Conservation (phyloP, 1,139 yeast species). For the Petasospora rhodanensis region DNA sequence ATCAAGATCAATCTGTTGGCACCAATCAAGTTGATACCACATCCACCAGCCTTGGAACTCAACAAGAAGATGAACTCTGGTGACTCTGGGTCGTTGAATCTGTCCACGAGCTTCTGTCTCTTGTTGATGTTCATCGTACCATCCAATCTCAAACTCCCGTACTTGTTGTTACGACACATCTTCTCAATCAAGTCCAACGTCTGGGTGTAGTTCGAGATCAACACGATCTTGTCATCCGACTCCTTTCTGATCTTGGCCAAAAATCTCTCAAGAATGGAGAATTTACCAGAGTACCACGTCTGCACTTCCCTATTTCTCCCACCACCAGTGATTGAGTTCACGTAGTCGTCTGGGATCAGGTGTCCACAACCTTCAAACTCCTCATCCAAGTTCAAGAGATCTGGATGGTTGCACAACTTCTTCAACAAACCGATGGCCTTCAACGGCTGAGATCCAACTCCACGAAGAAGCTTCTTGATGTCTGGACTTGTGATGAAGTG, state of each 20-base stretch:
- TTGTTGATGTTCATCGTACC: constrained; percentile 92
- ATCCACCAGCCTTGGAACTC: constrained; percentile 98
- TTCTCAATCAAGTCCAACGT: constrained; percentile 86
- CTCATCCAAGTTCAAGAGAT: constrained; percentile 66
- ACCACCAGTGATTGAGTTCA: constrained; percentile 34
- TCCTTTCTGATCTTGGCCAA: constrained; percentile 68
- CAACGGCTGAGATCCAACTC: constrained; percentile 76
- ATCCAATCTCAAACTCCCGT: constrained; percentile 81
- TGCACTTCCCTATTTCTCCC: constrained; percentile 61
- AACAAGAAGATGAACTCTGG: constrained; percentile 82
- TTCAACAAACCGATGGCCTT: constrained; percentile 87
- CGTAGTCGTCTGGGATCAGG: constrained; percentile 73
- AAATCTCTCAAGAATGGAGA: constrained; percentile 61
- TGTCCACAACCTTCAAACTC: constrained; percentile 68
- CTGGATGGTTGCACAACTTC: constrained; percentile 92
- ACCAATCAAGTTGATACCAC: constrained; percentile 95
- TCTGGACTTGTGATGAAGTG: constrained; percentile 81
- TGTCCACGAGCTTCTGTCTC: constrained; percentile 88
- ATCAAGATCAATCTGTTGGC: constrained; percentile 85
- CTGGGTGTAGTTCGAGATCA: constrained; percentile 91
- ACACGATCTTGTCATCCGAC: constrained; percentile 89
- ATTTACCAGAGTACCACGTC: constrained; percentile 53
- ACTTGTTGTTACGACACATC: constrained; percentile 70
- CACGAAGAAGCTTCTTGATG: constrained; percentile 63
- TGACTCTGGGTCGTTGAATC: constrained; percentile 86